Base-by-base conservation (phyloP, 202 grass and related monocot genomes). In the Cymbopogon flexuosus region DNA sequence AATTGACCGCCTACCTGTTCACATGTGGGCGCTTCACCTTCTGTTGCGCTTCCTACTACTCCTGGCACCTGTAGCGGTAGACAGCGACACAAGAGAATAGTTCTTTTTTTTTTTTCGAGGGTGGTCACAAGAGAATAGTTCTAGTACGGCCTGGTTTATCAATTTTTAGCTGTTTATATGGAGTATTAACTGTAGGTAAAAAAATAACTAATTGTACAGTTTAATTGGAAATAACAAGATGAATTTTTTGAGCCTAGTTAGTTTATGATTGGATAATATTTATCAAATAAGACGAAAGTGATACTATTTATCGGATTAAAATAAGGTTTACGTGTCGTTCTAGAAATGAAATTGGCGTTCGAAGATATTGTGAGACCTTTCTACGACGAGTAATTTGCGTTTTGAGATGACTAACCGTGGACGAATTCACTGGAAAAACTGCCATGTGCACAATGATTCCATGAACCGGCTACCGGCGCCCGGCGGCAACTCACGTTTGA, bases 1-100 rank as follows among this genome's bases (percentile, higher is more conserved):
- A 89, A 79, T 74, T 76, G 83, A 89, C 87, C 18, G 71, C 12
- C 79, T 46, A 83, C 87, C 87, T 63, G 87, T 79, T 75, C 23
- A 36, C 40, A 8, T 5, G 79, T 31, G 83, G 87, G 79, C 87
- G 21, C 73, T 78, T 83, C 68, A 74, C 51, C 79, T 52, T 72
- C 64, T 46, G 0, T 13, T 72, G 16, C 61, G 22, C 34, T 69
- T 80, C 65, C 65, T 23, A 7, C 65, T 36, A 7, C 62, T 15
- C 18, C 46, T 8, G 77, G 39, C 18, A 59, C 52, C 21, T 7
- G n/a, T 56, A 21, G 30, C 6, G 2, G 22, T 2, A 2, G 11
- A 61, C 4, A n/a, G n/a, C n/a, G n/a, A n/a, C n/a, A n/a, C n/a
- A n/a, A n/a, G n/a, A n/a, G n/a, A n/a, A n/a, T n/a, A n/a, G n/a